A percentile compares a stretch with the other conserved stretches of the same genome.
These are phyloP conservation scores for Kodamaea arcana DNA, from an alignment of 1,139 yeast genomes.

Conservation along the genomic window DNA sequence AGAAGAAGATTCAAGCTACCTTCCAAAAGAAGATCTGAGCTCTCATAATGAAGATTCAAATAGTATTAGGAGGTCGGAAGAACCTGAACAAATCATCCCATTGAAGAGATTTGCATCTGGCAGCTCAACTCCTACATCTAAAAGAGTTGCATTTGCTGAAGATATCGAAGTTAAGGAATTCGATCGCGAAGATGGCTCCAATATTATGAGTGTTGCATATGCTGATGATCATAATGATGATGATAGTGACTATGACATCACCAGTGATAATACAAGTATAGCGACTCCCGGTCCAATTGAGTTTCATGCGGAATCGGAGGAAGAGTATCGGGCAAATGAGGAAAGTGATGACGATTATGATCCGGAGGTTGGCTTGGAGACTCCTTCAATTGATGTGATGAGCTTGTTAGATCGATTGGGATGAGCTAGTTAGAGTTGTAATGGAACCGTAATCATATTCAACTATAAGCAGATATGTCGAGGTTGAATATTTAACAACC, in stretches of 20 bases:
- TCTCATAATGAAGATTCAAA: conserved; percentile 26
- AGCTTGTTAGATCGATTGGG: conserved; percentile 34
- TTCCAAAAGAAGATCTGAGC: conserved; percentile 21
- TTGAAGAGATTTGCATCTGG: conserved; percentile 17
- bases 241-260: background rate
- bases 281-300: conserved; percentile 1
- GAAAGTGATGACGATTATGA: conserved; percentile 13
- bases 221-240: conserved; percentile 1
- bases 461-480: too few species aligned
- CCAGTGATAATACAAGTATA: background rate
- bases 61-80: background rate
- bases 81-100: conserved; percentile 2
- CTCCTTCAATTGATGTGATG: conserved; percentile 22
- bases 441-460: too few species aligned
- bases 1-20: too few species aligned
- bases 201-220: conserved; percentile 4
- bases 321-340: background rate
- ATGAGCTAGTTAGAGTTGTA: too few species aligned
- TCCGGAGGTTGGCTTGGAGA: conserved; percentile 7
- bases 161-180: conserved; percentile 44
- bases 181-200: conserved; percentile 33
- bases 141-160: conserved; percentile 44
- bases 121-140: conserved; percentile 30
- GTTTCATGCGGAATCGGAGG: conserved; percentile 1
- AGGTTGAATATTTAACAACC: too few species aligned